Conservation (phyloP, 257 asterid species). For the Prunella vulgaris region DNA sequence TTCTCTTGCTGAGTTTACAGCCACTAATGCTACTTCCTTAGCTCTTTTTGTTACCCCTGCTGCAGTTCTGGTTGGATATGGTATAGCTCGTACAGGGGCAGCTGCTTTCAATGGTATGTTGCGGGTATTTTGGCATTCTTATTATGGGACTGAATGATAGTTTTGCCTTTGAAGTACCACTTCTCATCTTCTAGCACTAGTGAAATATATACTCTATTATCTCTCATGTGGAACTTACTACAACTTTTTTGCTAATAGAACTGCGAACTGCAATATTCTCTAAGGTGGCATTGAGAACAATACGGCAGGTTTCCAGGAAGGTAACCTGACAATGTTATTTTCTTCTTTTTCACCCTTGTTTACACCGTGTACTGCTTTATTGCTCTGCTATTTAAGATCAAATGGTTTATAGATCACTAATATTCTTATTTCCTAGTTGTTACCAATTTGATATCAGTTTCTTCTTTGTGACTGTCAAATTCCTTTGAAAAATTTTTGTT, state of each 20-base stretch:
- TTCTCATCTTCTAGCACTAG: neutral
- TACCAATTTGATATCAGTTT: neutral
- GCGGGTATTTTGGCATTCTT: neutral
- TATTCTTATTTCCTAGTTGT: neutral
- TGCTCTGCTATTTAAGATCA: slow-evolving; percentile 1
- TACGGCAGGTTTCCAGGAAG: slow-evolving; percentile 88
- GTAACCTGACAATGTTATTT: slow-evolving; percentile 33
- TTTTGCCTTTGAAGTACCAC: neutral
- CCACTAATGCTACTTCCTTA: slow-evolving; percentile 70
- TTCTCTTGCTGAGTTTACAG: slow-evolving; percentile 69
- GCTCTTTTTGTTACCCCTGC: slow-evolving; percentile 88
- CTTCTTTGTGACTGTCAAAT: slow-evolving; percentile 10
- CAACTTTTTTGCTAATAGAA: slow-evolving; percentile 44
- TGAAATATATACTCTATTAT: neutral
- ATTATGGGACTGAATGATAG: neutral
- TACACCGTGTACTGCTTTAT: neutral
- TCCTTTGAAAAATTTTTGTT: neutral
- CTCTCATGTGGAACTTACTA: slow-evolving; percentile 17
- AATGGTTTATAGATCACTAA: neutral
- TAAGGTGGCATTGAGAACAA: slow-evolving; percentile 90
- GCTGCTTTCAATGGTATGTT: slow-evolving; percentile 88
- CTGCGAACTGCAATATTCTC: slow-evolving; percentile 92
- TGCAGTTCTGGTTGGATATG: slow-evolving; percentile 87
- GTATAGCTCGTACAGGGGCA: slow-evolving; percentile 87
- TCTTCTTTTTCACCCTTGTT: neutral